Conservation (phyloP, 225 moss, liverwort and hornwort genomes). For the Climacium dendroides region DNA sequence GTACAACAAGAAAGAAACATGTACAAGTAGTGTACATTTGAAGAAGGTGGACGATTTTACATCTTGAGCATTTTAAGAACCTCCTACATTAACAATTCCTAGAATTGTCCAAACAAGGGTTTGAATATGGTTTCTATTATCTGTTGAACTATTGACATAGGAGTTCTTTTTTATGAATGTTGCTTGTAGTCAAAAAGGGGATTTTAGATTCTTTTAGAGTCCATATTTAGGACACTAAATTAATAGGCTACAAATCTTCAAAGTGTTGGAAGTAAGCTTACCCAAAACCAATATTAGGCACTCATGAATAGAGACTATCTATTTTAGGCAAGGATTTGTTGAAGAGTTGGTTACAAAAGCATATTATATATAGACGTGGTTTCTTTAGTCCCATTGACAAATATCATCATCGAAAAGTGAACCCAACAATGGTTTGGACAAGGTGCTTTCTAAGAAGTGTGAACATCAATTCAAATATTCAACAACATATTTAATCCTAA, state of each 20-base stretch:
- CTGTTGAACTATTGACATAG: background rate
- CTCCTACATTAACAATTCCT: background rate
- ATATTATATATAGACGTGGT: accelerated
- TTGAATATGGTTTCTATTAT: background rate
- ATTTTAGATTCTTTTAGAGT: background rate
- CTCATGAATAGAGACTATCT: background rate
- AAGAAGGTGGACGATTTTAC: no score
- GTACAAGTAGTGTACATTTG: no score
- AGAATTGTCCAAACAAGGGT: no score
- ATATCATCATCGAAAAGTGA: background rate
- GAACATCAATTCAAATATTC: background rate
- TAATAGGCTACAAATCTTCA: background rate
- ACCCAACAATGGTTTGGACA: background rate
- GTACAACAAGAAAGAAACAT: no score
- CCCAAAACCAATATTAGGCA: accelerated
- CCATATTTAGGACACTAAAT: accelerated
- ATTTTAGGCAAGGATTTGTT: background rate
- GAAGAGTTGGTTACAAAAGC: accelerated
- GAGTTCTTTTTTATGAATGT: background rate
- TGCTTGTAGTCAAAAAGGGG: accelerated
- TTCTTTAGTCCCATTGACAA: background rate
- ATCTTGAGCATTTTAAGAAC: no score
- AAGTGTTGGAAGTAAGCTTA: accelerated
- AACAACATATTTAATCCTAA: no score
- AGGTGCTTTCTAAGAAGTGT: background rate